Base-by-base conservation (phyloP, 305 asterid genomes). In the Fraxinus latifolia region DNA sequence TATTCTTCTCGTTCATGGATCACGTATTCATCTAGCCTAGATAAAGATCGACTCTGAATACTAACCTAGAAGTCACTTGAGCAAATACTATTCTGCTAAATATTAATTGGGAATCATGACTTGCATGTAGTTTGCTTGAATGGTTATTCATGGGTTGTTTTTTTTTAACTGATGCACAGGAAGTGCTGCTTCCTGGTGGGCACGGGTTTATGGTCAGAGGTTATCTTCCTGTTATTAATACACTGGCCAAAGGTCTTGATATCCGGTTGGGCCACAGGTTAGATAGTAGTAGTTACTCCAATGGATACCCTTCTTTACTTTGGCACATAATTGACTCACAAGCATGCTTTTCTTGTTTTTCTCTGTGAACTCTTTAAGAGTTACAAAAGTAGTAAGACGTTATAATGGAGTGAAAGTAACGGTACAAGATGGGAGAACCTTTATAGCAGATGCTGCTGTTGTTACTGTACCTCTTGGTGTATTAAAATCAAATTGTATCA, bases 131-230 rank as follows among this genome's bases (percentile, higher is more conserved):
- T 47, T 47, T 42, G 53, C n/a, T 44, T 17, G 55, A 44, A 44
- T 12, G 55, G 60, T 50, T 50, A n/a, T 50, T 23, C 1, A 25
- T 23, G 33, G 72, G 71, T 6, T 7, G 32, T 23, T 8, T 39
- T 77, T 31, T 60, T 4, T 60, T 8, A 21, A 67, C 78, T 29
- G 29, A 80, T 86, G 47, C 78, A 76, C 87, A 94, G 97, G 98
- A 95, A 87, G 98, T 85, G 82, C 83, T 95, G 95, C 95, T 95
- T 79, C 97, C 98, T 27, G 97, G 98, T 79, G 98, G 98, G 67
- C 98, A 95, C 80, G 98, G 98, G 77, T 94, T 95, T 82, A 95
- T 95, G 98, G 98, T 96, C 71, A 89, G 98, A 67, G 99, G 99
- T 75, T 96, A 96, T 85, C 92, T 86, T 81, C 98, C 98, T 34